Percentiles rank a stretch among this genome's conserved stretches.
Evolutionary conservation across 345 rosid species (phyloP).

Genomic region (Conringia planisiliqua): DNA sequence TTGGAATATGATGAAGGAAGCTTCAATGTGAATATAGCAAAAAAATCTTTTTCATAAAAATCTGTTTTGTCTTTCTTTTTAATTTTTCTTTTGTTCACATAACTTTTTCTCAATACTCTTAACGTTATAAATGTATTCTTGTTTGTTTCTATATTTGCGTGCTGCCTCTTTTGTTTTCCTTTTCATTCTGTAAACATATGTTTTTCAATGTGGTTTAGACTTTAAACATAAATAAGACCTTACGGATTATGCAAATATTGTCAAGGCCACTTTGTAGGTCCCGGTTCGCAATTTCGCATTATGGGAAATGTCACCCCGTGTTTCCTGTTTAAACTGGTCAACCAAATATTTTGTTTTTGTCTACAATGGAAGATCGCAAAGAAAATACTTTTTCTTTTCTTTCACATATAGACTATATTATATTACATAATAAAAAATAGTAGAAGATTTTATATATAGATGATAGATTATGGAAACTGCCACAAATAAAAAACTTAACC

Average conservation of each 20-base stretch:
- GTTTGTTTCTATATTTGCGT: conserved; percentile 11
- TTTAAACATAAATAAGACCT: not conserved
- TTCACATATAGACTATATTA: not conserved
- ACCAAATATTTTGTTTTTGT: not conserved
- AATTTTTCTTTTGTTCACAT: conserved; percentile 2
- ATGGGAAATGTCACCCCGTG: conserved; percentile 13
- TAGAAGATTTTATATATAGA: not conserved
- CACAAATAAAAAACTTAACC: not conserved
- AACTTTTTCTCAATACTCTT: conserved; percentile 11
- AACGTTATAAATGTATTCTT: not conserved
- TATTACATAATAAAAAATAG: not conserved
- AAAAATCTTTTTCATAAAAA: not conserved
- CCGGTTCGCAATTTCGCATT: conserved; percentile 19
- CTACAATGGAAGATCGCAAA: not conserved
- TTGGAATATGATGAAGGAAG: not conserved
- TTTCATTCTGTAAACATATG: not conserved
- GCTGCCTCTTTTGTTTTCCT: not conserved
- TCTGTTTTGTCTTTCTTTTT: conserved; percentile 8
- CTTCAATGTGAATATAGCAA: conserved; percentile 16
- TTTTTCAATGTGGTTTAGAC: conserved; percentile 13
- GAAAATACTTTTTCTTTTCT: not conserved
- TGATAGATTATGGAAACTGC: not conserved
- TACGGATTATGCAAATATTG: not conserved
- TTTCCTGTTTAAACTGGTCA: conserved; percentile 9
- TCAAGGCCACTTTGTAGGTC: conserved; percentile 7